phyloP scores from a whole-genome alignment of 495 filamentous ascomycete species.

The Podospora didyma region DNA sequence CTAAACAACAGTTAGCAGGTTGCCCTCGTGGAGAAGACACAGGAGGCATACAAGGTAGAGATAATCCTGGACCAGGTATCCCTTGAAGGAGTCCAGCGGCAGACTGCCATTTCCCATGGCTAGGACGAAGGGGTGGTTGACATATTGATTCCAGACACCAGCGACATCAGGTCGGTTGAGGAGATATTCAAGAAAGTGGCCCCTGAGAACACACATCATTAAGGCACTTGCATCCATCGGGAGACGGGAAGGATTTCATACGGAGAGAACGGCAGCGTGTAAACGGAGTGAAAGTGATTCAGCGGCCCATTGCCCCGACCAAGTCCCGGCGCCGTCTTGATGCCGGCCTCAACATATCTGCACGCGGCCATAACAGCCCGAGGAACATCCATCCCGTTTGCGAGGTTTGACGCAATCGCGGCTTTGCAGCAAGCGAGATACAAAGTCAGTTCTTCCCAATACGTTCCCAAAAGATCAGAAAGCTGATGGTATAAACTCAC shows the following conservation, averaged over 20 bases:
- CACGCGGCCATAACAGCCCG: slow-evolving; percentile 68
- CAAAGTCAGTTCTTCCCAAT: not conserved
- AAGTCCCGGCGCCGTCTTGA: slow-evolving; percentile 67
- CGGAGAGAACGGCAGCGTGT: slow-evolving; percentile 77
- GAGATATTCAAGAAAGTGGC: slow-evolving; percentile 78
- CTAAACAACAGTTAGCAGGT: too few relatives aligned
- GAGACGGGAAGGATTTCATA: slow-evolving; percentile 40
- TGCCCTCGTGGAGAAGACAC: not conserved
- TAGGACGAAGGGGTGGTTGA: slow-evolving; percentile 75
- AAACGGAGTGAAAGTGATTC: slow-evolving; percentile 88
- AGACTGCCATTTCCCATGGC: slow-evolving; percentile 72
- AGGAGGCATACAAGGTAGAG: slow-evolving; percentile 66
- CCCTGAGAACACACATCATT: slow-evolving; percentile 42
- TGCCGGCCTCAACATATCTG: slow-evolving; percentile 78
- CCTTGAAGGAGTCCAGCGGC: slow-evolving; percentile 68
- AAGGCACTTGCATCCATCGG: not conserved
- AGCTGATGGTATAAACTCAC: slow-evolving; percentile 39
- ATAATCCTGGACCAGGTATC: slow-evolving; percentile 87
- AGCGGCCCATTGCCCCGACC: slow-evolving; percentile 85
- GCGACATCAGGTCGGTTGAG: slow-evolving; percentile 71
- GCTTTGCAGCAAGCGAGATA: slow-evolving; percentile 38
- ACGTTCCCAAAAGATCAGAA: too few relatives aligned
- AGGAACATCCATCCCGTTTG: slow-evolving; percentile 53
- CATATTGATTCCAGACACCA: slow-evolving; percentile 65
- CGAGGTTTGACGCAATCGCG: slow-evolving; percentile 84